Evolutionary conservation across 192 early-diverging fungal genomes (phyloP).

Genomic region (Spizellomyces sp.): DNA sequence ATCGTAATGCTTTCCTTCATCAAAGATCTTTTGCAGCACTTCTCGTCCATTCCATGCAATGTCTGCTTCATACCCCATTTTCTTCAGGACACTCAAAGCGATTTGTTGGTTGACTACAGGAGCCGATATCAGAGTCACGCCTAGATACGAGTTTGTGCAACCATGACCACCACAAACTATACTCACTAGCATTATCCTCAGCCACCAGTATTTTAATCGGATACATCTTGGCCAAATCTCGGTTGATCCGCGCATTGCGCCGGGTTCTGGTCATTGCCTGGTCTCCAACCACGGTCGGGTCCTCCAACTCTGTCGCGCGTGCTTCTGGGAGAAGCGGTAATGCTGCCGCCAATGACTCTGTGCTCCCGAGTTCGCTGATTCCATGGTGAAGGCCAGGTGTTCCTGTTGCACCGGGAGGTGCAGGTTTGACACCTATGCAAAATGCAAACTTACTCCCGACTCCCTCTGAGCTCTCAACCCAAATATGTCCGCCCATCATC

Average conservation of each 20-base stretch:
- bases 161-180: too few relatives aligned
- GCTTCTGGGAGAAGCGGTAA: background rate
- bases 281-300: too few relatives aligned
- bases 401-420: background rate
- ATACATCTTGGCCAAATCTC: constrained; percentile 1
- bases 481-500: constrained; percentile 30
- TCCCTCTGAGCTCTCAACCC: constrained; percentile 14
- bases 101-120: constrained; percentile 27
- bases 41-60: constrained; percentile 18
- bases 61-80: constrained; percentile 29
- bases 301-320: background rate
- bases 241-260: background rate
- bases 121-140: too few relatives aligned
- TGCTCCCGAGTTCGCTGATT: too few relatives aligned
- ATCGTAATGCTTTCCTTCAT: too few relatives aligned
- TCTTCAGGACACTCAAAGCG: constrained; percentile 16
- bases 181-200: constrained; percentile 19
- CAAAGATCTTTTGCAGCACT: constrained; percentile 16
- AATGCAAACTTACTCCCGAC: constrained; percentile 19
- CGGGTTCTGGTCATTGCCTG: background rate
- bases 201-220: constrained; percentile 27
- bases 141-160: too few relatives aligned
- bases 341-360: too few relatives aligned
- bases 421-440: background rate
- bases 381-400: too few relatives aligned